Evolutionary conservation across 495 filamentous ascomycete species (phyloP).

Genomic region (Cenococcum geophilum): DNA sequence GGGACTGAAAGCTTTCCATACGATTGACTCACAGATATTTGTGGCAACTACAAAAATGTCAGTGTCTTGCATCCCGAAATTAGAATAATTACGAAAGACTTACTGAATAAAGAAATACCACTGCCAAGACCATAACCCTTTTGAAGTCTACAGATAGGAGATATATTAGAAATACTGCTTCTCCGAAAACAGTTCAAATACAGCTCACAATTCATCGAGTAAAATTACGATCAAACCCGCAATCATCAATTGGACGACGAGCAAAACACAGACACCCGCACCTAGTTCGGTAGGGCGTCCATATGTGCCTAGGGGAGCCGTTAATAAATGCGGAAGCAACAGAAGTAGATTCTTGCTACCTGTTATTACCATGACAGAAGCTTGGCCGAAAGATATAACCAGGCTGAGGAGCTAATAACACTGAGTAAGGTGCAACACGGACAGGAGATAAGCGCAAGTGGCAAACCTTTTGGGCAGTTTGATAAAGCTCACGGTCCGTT

Average conservation of each 20-base stretch:
- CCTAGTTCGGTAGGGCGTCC: constrained; percentile 93
- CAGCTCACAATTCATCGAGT: constrained; percentile 72
- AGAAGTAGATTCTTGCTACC: no score
- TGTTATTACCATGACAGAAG: constrained; percentile 72
- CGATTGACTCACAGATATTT: constrained; percentile 99
- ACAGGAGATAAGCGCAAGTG: constrained; percentile 34
- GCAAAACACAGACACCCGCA: constrained; percentile 92
- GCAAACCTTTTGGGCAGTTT: constrained; percentile 84
- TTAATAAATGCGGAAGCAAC: no score
- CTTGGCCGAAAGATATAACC: constrained; percentile 93
- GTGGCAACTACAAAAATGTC: constrained; percentile 57
- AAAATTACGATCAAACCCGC: constrained; percentile 98
- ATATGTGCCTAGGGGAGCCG: constrained; percentile 82
- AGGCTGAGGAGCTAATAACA: constrained; percentile 71
- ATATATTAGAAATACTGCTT: no score
- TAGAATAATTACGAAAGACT: no score
- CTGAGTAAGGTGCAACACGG: no score
- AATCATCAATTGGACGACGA: constrained; percentile 93
- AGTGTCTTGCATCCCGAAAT: no score
- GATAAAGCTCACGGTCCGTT: constrained; percentile 98
- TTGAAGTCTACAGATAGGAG: constrained; percentile 54
- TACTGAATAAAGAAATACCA: constrained; percentile 93
- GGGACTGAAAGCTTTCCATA: constrained; percentile 99
- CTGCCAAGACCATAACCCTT: constrained; percentile 98
- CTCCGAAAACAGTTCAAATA: no score